phyloP scores from a whole-genome alignment of 2,329 filamentous ascomycete genomes.

The Biscogniauxia mediterranea region DNA sequence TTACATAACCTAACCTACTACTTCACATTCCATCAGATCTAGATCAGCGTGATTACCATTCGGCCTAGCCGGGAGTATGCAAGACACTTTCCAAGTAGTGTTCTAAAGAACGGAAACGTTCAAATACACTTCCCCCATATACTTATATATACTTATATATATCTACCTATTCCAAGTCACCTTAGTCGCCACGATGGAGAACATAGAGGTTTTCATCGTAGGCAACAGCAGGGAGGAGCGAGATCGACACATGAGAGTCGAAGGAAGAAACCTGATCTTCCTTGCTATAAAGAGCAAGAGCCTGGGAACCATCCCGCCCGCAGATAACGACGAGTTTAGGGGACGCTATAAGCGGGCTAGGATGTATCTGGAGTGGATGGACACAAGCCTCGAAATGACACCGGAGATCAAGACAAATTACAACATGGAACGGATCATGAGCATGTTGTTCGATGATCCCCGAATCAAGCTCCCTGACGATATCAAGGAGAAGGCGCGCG shows the following conservation, averaged over 20 bases:
- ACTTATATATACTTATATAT: too few relatives aligned
- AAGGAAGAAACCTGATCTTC: neutral
- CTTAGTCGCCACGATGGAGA: neutral
- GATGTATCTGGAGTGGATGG: constrained; percentile 25
- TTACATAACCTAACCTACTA: too few relatives aligned
- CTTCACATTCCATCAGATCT: too few relatives aligned
- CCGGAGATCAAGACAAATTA: constrained; percentile 11
- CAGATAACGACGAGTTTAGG: constrained; percentile 4
- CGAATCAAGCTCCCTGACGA: constrained; percentile 15
- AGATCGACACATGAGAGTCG: neutral
- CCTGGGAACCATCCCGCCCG: neutral
- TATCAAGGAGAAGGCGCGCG: constrained; percentile 12
- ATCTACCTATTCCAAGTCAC: too few relatives aligned
- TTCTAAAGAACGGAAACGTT: too few relatives aligned
- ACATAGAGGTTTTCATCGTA: neutral
- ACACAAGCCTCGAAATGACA: constrained; percentile 20
- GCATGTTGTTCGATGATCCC: constrained; percentile 7
- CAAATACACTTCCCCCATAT: too few relatives aligned
- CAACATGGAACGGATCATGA: constrained; percentile 6
- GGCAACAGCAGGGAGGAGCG: neutral
- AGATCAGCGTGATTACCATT: too few relatives aligned
- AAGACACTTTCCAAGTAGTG: too few relatives aligned
- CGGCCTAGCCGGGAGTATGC: too few relatives aligned
- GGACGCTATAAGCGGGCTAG: constrained; percentile 11
- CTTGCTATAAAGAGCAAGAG: constrained; percentile 6